Base-by-base conservation (phyloP, 2,329 filamentous ascomycete genomes). In the Onygena corvina region DNA sequence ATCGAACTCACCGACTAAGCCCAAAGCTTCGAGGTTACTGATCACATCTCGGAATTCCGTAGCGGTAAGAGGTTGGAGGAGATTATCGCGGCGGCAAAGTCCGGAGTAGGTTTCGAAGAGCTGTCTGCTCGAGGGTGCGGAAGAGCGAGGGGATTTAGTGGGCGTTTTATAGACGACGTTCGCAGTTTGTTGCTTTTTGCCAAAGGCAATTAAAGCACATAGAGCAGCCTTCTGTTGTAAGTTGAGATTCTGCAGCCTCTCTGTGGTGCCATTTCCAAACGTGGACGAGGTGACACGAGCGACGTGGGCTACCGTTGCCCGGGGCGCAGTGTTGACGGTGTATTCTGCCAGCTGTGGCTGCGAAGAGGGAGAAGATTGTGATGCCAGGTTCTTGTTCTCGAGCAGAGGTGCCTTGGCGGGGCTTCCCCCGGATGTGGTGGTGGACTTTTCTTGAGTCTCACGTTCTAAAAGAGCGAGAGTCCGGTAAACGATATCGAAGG, bases 11-110 rank as follows among this genome's bases (percentile, higher is more conserved):
- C 83, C 74, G 4, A 95, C 75, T 18, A 96, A 71, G 1, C 86
- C 89, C 42, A 94, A 70, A 0, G 89, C 92, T 70, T 98, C 92
- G 47, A 98, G 68, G 58, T 86, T 93, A 30, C 84, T 81, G 16
- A 95, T 75, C 3, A 98, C 89, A 66, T 98, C 92, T 51, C 88
- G 80, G 66, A 98, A 98, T 65, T 98, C 92, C 3, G 87, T 92
- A 60, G 79, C 84, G 1, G 87, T 92, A 2, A 98, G 76, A 0
- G 90, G 86, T 57, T 94, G 88, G 2, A 98, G 76, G 7, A 93
- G 74, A n/a, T 88, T 85, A 59, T 96, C 90, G 30, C 80, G 79
- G 51, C 80, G 90, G 67, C 92, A 98, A 12, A 95, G 74, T 29
- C 76, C 71, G 50, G 79, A 81, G 67, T 98, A 98, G 1, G 85